phyloP scores from a whole-genome alignment of 1,139 yeast species.

The Candida sanyaensis region DNA sequence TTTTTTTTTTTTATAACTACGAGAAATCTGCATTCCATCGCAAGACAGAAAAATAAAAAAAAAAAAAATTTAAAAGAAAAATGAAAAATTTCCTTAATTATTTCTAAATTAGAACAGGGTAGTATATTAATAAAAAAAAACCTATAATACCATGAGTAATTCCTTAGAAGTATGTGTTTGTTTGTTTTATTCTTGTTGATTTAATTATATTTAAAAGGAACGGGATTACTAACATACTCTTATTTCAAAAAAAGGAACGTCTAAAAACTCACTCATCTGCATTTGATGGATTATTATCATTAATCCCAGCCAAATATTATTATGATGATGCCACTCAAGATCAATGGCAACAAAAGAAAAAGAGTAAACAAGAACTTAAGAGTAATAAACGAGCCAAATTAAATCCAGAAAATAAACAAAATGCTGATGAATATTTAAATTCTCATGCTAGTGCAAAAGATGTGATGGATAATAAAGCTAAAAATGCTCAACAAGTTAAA shows the following conservation, averaged over 20 bases:
- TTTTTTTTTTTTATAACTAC: too few relatives aligned
- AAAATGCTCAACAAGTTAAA: conserved; percentile 57
- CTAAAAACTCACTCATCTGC: conserved; percentile 83
- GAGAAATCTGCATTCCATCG: neutral
- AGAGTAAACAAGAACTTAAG: conserved; percentile 64
- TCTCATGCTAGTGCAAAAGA: conserved; percentile 65
- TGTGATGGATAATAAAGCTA: conserved; percentile 56
- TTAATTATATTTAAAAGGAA: neutral
- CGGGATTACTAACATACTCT: conserved; percentile 26
- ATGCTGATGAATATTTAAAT: conserved; percentile 43
- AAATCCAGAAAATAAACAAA: conserved; percentile 62
- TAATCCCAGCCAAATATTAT: conserved; percentile 92
- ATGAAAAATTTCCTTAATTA: neutral
- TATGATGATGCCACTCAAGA: conserved; percentile 78
- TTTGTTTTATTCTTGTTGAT: neutral
- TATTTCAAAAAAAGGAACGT: conserved; percentile 55
- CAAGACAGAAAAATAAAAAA: neutral
- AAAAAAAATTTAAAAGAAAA: conserved; percentile 1
- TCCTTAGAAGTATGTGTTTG: conserved; percentile 46
- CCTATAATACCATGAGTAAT: conserved; percentile 9
- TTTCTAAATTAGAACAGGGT: neutral
- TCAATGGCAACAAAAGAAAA: conserved; percentile 89
- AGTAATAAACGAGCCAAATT: conserved; percentile 69
- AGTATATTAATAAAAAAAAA: too few relatives aligned
- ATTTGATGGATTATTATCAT: conserved; percentile 84